Conservation (phyloP, 192 early-diverging fungal species). For the Backusella sp. region DNA sequence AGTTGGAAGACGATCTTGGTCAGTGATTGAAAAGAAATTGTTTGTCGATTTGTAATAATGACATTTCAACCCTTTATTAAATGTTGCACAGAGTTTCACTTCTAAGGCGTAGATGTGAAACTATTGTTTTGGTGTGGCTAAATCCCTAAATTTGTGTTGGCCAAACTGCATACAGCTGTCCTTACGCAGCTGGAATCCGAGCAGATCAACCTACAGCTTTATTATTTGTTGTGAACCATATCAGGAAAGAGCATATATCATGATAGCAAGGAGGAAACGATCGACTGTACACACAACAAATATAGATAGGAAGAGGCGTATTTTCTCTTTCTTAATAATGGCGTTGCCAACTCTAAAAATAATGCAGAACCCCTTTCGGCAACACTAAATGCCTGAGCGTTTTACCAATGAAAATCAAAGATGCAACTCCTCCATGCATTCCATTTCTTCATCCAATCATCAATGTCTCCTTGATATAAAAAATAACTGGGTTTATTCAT, state of each 20-base stretch:
- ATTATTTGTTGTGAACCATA: background rate
- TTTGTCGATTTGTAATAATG: background rate
- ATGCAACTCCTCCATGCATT: background rate
- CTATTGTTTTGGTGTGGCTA: background rate
- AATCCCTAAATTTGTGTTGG: background rate
- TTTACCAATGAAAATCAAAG: background rate
- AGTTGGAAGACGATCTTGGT: background rate
- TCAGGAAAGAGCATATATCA: background rate
- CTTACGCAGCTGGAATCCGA: background rate
- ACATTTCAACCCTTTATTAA: background rate
- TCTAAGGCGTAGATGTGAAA: background rate
- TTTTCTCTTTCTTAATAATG: background rate
- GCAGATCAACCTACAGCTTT: background rate
- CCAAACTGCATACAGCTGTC: background rate
- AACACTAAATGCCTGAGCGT: background rate
- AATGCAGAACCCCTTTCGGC: background rate
- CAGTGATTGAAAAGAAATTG: background rate
- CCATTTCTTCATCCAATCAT: background rate
- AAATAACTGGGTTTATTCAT: background rate
- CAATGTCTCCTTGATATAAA: background rate
- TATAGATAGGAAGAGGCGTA: background rate
- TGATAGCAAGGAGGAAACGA: background rate
- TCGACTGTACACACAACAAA: background rate
- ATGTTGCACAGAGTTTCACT: background rate
- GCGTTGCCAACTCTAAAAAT: slow-evolving; percentile 9